Conservation (phyloP, 371 early-diverging fungal genomes). For the Mucor mucedo region DNA sequence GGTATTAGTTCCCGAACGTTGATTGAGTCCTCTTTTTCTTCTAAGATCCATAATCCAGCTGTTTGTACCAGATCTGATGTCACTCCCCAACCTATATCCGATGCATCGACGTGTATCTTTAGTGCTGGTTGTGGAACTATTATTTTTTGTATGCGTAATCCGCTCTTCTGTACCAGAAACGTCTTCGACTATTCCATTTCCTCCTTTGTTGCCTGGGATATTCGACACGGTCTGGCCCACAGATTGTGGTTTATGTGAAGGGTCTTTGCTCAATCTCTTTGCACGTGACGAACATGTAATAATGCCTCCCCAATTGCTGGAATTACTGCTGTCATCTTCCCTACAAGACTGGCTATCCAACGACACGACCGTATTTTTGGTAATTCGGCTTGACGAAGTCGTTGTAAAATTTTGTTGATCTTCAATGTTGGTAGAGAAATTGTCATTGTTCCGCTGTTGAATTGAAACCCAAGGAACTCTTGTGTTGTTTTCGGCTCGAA, state of each 20-base stretch:
- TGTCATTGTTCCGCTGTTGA: conserved; percentile 21
- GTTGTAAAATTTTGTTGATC: conserved; percentile 8
- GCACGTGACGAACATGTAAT: conserved; percentile 4
- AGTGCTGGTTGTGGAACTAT: not conserved
- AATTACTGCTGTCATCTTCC: conserved; percentile 20
- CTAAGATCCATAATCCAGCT: conserved; percentile 18
- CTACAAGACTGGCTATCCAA: conserved; percentile 18
- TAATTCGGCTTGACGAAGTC: conserved; percentile 6
- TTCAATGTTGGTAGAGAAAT: conserved; percentile 7
- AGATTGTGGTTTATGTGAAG: not conserved
- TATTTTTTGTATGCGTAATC: conserved; percentile 8
- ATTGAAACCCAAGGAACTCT: conserved; percentile 17
- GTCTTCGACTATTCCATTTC: conserved; percentile 9
- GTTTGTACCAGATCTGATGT: not conserved
- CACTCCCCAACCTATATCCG: conserved; percentile 24
- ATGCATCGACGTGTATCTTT: conserved; percentile 12
- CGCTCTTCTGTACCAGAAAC: conserved; percentile 8
- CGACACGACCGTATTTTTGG: conserved; percentile 1
- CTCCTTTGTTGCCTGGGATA: not conserved
- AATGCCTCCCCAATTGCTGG: conserved; percentile 20
- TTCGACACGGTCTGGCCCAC: not conserved
- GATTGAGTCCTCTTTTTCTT: conserved; percentile 16
- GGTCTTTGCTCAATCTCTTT: conserved; percentile 4
- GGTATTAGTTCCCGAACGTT: conserved; percentile 31
- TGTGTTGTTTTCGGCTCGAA: not conserved